A percentile compares a stretch with the other conserved stretches of the same genome.
phyloP scores from a whole-genome alignment of 768 basidiomycete species.

The Cantharellus anzutake region DNA sequence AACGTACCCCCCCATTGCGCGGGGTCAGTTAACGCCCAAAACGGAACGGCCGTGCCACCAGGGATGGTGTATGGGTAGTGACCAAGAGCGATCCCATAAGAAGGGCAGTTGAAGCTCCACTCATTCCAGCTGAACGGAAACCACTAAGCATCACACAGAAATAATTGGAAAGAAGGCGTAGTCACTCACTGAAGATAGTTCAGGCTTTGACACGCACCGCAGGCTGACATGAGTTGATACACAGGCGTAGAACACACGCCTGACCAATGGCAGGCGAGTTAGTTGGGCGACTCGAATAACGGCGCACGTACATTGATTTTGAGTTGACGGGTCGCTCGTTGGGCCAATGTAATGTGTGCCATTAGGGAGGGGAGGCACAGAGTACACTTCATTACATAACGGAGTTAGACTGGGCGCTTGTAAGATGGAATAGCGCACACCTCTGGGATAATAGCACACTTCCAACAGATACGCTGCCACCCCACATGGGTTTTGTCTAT shows the following conservation, averaged over 20 bases:
- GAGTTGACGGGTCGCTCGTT: neutral
- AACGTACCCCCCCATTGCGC: neutral
- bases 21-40: neutral
- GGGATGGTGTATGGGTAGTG: neutral
- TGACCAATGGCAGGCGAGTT: neutral
- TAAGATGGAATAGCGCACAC: no score
- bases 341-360: neutral
- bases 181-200: neutral
- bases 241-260: neutral
- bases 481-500: no score
- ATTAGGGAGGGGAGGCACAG: neutral
- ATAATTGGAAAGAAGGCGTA: neutral
- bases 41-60: neutral
- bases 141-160: neutral
- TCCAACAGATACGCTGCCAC: no score
- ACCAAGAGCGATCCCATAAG: neutral
- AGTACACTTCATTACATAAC: neutral
- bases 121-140: neutral
- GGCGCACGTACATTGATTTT: neutral
- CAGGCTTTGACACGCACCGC: neutral
- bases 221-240: neutral
- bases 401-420: no score
- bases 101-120: neutral
- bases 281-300: neutral
- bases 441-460: no score